Evolutionary conservation across 1,284 basidiomycete species (phyloP).

Genomic region (Moesziomyces parantarcticus): DNA sequence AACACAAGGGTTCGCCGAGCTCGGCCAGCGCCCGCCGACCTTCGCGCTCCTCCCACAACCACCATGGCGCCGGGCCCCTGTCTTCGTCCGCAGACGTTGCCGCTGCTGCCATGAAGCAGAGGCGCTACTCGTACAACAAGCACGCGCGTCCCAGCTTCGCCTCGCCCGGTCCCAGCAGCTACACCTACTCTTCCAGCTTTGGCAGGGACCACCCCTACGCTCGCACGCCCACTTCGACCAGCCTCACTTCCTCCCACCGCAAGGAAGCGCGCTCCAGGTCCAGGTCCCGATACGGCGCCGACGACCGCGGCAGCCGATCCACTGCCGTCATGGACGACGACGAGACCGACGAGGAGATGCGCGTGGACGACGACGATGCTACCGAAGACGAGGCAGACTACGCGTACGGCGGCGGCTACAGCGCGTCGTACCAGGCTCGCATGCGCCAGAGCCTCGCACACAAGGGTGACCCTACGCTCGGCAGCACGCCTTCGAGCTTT

Average conservation of each 20-base stretch:
- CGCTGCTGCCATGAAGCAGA: constrained; percentile 49
- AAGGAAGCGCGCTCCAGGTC: constrained; percentile 37
- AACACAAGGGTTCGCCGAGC: constrained; percentile 30
- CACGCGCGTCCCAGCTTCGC: constrained; percentile 32
- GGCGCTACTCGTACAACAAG: constrained; percentile 51
- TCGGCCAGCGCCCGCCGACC: constrained; percentile 23
- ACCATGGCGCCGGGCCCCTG: constrained; percentile 25
- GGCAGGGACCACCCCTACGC: constrained; percentile 53
- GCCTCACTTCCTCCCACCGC: constrained; percentile 28
- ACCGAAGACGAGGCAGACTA: constrained; percentile 61
- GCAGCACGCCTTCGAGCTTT: constrained; percentile 37
- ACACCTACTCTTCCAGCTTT: constrained; percentile 46
- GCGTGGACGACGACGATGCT: constrained; percentile 55
- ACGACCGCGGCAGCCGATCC: constrained; percentile 11
- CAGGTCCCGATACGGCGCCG: constrained; percentile 24
- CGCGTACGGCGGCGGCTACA: constrained; percentile 17
- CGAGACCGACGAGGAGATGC: constrained; percentile 66
- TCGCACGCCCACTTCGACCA: constrained; percentile 39
- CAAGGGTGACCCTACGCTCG: constrained; percentile 25
- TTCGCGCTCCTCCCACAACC: constrained; percentile 37
- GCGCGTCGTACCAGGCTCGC: constrained; percentile 35
- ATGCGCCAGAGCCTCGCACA: constrained; percentile 20
- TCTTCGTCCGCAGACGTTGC: constrained; percentile 48
- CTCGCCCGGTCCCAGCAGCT: constrained; percentile 41
- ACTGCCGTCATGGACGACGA: constrained; percentile 54